These are phyloP conservation scores for Teratosphaeria epicoccoides DNA, from an alignment of 2,329 filamentous ascomycete genomes.

Conservation along the genomic window DNA sequence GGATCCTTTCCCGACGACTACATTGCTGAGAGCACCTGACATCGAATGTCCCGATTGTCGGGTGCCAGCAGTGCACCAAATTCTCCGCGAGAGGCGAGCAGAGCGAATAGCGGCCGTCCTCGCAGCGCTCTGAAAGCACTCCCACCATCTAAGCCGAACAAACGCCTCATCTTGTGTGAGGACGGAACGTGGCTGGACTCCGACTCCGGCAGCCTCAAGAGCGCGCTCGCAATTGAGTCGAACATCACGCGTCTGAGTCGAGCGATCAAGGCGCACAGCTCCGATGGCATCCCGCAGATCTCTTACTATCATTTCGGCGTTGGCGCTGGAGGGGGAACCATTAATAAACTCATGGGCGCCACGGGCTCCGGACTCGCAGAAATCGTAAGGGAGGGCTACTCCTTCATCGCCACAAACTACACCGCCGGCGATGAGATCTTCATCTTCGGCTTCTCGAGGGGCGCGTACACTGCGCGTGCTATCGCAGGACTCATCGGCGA, in stretches of 20 bases:
- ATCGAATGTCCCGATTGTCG: background rate
- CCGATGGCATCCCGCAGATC: constrained; percentile 40
- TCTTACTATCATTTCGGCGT: constrained; percentile 43
- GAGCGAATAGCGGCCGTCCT: background rate
- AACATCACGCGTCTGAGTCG: constrained; percentile 41
- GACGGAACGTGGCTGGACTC: constrained; percentile 38
- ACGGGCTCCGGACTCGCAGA: constrained; percentile 29
- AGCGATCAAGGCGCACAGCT: constrained; percentile 41
- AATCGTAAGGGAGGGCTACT: constrained; percentile 39
- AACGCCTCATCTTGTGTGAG: constrained; percentile 15
- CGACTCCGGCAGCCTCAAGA: constrained; percentile 36
- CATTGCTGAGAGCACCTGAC: background rate
- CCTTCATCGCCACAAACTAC: constrained; percentile 44
- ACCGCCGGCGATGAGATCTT: constrained; percentile 41
- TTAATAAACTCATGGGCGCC: constrained; percentile 29
- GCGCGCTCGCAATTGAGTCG: constrained; percentile 33
- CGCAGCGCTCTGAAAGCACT: background rate
- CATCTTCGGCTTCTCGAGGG: constrained; percentile 40
- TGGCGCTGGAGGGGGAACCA: constrained; percentile 33
- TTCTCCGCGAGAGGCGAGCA: background rate
- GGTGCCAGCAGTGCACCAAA: background rate
- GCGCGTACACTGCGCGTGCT: constrained; percentile 37
- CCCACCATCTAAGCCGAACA: constrained; percentile 6
- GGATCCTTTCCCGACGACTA: background rate
- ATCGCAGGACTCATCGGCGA: constrained; percentile 36